Evolutionary conservation across 306 rosid genomes (phyloP).

Genomic region (Castanea mollissima): DNA sequence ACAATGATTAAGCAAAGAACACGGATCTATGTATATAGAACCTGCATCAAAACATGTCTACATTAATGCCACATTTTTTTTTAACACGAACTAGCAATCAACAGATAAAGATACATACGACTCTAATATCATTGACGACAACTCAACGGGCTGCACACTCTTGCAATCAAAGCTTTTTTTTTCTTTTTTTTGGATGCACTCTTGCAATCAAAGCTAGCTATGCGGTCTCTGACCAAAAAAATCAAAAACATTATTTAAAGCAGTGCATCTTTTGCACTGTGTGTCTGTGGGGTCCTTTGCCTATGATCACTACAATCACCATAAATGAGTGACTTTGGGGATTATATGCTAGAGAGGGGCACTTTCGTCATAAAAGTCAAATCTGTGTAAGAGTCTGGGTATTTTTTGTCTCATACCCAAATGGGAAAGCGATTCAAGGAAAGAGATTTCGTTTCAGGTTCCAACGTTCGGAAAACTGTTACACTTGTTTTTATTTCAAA

Average conservation of each 20-base stretch:
- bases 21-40: not conserved
- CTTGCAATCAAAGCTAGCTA: not conserved
- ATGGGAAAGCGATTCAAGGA: not conserved
- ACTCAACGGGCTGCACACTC: constrained; percentile 4
- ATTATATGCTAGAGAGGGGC: not conserved
- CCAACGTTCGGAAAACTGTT: constrained; percentile 45
- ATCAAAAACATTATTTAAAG: not conserved
- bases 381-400: constrained; percentile 21
- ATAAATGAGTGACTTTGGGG: not conserved
- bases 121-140: not conserved
- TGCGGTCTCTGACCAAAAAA: not conserved
- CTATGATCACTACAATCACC: constrained; percentile 14
- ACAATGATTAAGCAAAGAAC: not conserved
- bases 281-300: not conserved
- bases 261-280: not conserved
- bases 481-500: not conserved
- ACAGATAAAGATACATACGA: not conserved
- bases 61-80: not conserved
- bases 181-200: too few relatives aligned
- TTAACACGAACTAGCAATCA: not conserved
- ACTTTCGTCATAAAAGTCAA: not conserved
- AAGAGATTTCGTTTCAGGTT: constrained; percentile 5
- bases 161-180: not conserved
- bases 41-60: not conserved
- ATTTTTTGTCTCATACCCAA: not conserved